phyloP scores from a whole-genome alignment of 176 grass and related monocot genomes.

The Rhynchospora pubera region DNA sequence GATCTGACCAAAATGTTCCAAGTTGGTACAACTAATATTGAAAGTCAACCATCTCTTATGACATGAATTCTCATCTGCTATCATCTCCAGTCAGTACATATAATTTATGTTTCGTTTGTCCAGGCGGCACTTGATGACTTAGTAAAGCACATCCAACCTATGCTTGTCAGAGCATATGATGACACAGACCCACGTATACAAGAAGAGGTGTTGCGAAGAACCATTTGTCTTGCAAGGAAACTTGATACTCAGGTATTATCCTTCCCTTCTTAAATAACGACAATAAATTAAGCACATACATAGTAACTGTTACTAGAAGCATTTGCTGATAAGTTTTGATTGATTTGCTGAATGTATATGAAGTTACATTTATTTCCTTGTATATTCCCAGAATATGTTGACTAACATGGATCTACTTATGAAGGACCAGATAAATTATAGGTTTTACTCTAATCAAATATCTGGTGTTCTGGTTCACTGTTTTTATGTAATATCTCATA shows the following conservation, averaged over 20 bases:
- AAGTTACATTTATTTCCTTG: neutral
- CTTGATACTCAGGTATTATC: constrained; percentile 59
- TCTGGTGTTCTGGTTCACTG: neutral
- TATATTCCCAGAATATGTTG: neutral
- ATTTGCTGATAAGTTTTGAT: too few species aligned
- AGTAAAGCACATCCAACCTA: constrained; percentile 72
- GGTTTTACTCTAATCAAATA: neutral
- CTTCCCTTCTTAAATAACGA: constrained; percentile 5
- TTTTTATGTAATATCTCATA: neutral
- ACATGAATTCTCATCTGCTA: neutral
- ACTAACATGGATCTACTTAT: neutral
- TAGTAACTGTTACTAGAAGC: too few species aligned
- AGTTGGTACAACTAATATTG: neutral
- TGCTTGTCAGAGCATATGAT: constrained; percentile 94
- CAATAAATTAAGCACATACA: neutral
- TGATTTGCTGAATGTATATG: too few species aligned
- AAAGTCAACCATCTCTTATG: neutral
- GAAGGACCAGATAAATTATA: neutral
- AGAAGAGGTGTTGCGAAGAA: constrained; percentile 89
- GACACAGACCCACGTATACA: constrained; percentile 93
- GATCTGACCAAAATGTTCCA: neutral
- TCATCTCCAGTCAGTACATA: neutral
- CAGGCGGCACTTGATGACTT: constrained; percentile 74
- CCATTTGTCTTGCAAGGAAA: constrained; percentile 60
- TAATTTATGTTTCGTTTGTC: neutral